Conservation (phyloP, 1,284 basidiomycete genomes). For the Ustilago curta region DNA sequence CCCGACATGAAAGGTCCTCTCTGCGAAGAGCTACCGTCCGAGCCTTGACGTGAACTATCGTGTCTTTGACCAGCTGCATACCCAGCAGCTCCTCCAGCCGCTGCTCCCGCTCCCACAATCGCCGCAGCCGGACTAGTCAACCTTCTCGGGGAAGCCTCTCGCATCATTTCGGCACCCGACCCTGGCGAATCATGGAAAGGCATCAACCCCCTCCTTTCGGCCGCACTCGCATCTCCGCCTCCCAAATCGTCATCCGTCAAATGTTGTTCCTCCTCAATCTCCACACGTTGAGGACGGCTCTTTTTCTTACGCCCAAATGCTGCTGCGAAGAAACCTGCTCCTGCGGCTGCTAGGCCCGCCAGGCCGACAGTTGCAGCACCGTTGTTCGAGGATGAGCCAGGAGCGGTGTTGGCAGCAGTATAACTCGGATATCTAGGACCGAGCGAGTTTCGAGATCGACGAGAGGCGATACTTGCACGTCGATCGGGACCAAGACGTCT, state of each 20-base stretch:
- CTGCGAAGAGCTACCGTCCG: slow-evolving; percentile 2
- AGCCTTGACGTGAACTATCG: neutral
- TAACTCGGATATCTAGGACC: slow-evolving; percentile 7
- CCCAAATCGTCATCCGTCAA: slow-evolving; percentile 32
- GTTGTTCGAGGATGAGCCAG: neutral
- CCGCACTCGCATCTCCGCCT: slow-evolving; percentile 27
- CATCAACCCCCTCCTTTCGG: slow-evolving; percentile 49
- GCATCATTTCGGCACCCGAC: slow-evolving; percentile 24
- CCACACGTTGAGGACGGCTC: slow-evolving; percentile 12
- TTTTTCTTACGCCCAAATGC: slow-evolving; percentile 12
- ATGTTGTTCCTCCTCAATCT: slow-evolving; percentile 37
- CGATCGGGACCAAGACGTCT: slow-evolving; percentile 20
- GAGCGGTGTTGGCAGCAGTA: slow-evolving; percentile 16
- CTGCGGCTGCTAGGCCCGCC: slow-evolving; percentile 21
- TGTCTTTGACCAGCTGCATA: slow-evolving; percentile 4
- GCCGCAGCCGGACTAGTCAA: slow-evolving; percentile 18
- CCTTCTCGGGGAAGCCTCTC: slow-evolving; percentile 7
- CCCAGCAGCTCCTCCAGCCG: slow-evolving; percentile 2
- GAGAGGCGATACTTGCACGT: slow-evolving; percentile 27
- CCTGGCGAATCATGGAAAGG: slow-evolving; percentile 15
- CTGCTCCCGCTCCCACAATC: slow-evolving; percentile 1
- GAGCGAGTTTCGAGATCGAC: slow-evolving; percentile 12
- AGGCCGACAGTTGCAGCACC: slow-evolving; percentile 1
- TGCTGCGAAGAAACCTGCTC: slow-evolving; percentile 28
- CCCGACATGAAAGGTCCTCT: slow-evolving; percentile 12